Evolutionary conservation across 1,284 basidiomycete species (phyloP).

Genomic region (Anthracocystis setariae): DNA sequence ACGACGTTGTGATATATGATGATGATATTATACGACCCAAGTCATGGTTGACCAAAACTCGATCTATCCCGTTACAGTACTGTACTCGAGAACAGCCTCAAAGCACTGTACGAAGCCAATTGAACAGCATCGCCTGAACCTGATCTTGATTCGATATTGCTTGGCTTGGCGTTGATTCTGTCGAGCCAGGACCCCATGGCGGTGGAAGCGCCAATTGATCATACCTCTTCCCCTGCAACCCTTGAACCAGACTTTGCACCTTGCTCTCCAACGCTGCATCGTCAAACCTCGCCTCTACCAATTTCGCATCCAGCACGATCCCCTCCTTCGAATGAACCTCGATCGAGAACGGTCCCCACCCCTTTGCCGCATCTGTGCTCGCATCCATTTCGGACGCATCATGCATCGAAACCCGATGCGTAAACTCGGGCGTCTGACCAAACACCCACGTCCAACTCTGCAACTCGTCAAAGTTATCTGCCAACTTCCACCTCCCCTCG

Average conservation of each 20-base stretch:
- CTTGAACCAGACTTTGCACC: slow-evolving; percentile 11
- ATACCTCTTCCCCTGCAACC: slow-evolving; percentile 37
- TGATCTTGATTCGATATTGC: neutral
- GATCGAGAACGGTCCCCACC: slow-evolving; percentile 33
- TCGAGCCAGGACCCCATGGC: slow-evolving; percentile 32
- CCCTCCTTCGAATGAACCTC: slow-evolving; percentile 46
- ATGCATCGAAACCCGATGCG: slow-evolving; percentile 56
- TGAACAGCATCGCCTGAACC: slow-evolving; percentile 8
- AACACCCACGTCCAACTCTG: slow-evolving; percentile 93
- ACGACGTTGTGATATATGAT: too few species aligned
- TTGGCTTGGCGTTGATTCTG: neutral
- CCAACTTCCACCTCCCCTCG: slow-evolving; percentile 25
- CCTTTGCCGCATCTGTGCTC: neutral
- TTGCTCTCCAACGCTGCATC: slow-evolving; percentile 16
- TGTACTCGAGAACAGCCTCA: too few species aligned
- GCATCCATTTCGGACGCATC: slow-evolving; percentile 17
- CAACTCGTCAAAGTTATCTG: slow-evolving; percentile 43
- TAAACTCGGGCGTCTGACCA: slow-evolving; percentile 94
- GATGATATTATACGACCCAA: too few species aligned
- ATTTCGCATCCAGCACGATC: slow-evolving; percentile 39
- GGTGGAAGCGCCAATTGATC: slow-evolving; percentile 47
- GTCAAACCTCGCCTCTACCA: slow-evolving; percentile 23
- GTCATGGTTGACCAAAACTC: too few species aligned
- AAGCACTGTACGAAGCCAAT: slow-evolving; percentile 31
- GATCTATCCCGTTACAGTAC: too few species aligned